Evolutionary conservation across 2,329 filamentous ascomycete genomes (phyloP).

Genomic region (Pseudogymnoascus sp.): DNA sequence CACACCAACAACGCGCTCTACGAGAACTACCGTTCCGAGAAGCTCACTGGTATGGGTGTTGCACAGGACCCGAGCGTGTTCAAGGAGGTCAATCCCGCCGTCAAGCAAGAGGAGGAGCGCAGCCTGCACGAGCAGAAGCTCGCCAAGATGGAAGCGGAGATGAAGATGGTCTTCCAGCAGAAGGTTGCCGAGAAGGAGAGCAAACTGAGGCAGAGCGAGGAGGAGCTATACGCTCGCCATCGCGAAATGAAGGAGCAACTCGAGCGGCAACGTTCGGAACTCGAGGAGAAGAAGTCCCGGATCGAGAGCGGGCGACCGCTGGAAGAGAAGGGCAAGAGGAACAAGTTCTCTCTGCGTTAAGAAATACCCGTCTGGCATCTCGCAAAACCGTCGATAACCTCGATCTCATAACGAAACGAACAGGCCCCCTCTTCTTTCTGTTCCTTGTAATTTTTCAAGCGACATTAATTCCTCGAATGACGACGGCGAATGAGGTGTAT

Average conservation of each 20-base stretch:
- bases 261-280: conserved; percentile 84
- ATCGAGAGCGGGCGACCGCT: conserved; percentile 91
- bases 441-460: conserved; percentile 8
- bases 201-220: conserved; percentile 98
- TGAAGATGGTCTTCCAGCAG: conserved; percentile 99
- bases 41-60: conserved; percentile 97
- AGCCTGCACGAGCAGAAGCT: conserved; percentile 98
- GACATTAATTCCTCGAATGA: conserved; percentile 8
- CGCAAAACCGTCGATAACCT: neutral
- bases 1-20: conserved; percentile 98
- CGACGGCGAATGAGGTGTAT: conserved; percentile 4
- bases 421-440: conserved; percentile 6
- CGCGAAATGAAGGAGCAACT: conserved; percentile 99
- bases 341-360: conserved; percentile 98
- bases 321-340: conserved; percentile 97
- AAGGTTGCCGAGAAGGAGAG: conserved; percentile 99
- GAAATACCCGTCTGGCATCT: conserved; percentile 24
- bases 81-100: conserved; percentile 99
- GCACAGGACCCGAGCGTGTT: conserved; percentile 98
- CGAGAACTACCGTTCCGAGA: conserved; percentile 99
- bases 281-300: conserved; percentile 96
- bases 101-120: conserved; percentile 99
- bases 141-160: conserved; percentile 99
- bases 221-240: conserved; percentile 95
- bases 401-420: conserved; percentile 7